These are phyloP conservation scores for Pseudogymnoascus sp. DNA, from an alignment of 2,329 filamentous ascomycete genomes.

Conservation along the genomic window DNA sequence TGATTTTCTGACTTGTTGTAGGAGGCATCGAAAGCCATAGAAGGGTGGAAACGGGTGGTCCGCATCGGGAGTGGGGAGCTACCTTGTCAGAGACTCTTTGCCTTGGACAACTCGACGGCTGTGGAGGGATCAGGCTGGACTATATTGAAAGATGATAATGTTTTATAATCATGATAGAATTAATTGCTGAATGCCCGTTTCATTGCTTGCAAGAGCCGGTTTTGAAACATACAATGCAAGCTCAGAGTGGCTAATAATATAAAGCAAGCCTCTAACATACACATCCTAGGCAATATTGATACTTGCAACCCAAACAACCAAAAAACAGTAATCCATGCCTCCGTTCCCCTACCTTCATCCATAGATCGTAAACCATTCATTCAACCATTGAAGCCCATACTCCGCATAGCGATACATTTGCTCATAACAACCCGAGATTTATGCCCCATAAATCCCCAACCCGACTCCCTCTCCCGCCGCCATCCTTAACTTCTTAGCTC, in stretches of 20 bases:
- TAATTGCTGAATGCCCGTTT: not conserved
- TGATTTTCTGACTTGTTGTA: not conserved
- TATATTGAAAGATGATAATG: not conserved
- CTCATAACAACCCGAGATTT: not conserved
- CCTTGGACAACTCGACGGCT: not conserved
- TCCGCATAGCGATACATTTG: constrained; percentile 4
- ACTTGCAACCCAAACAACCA: not conserved
- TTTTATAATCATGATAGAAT: not conserved
- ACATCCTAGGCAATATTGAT: not conserved
- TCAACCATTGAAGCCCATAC: constrained; percentile 1
- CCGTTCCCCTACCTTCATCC: constrained; percentile 2
- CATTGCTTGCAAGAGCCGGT: not conserved
- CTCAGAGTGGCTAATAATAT: not conserved
- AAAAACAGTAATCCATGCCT: not conserved
- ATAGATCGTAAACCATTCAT: not conserved
- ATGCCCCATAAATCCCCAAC: constrained; percentile 5
- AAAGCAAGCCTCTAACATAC: not conserved
- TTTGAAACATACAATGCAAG: not conserved
- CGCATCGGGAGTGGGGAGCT: not conserved
- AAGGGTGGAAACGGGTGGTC: not conserved
- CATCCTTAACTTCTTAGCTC: constrained; percentile 22
- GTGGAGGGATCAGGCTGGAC: not conserved
- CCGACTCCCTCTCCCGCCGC: constrained; percentile 20
- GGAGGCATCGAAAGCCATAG: not conserved
- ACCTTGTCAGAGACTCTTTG: not conserved